Conservation (phyloP, 345 rosid species). For the Turritis glabra region DNA sequence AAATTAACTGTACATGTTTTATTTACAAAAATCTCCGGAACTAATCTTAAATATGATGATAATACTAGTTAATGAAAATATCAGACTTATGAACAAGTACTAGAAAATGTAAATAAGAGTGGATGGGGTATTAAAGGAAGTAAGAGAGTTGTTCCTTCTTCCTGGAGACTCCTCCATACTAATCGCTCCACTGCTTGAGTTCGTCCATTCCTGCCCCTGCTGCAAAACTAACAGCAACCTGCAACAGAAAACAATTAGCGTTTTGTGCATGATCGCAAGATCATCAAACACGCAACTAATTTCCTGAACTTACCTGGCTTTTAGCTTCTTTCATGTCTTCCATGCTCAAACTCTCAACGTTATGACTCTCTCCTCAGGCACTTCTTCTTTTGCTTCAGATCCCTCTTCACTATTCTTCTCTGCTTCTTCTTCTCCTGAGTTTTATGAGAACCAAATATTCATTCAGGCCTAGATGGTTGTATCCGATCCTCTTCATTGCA, state of each 20-base stretch:
- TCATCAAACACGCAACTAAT: no score
- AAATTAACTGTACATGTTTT: slow-evolving; percentile 1
- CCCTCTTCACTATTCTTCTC: no score
- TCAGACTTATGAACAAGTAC: not conserved
- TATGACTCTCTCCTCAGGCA: no score
- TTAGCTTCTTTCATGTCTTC: no score
- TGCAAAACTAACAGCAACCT: slow-evolving; percentile 91
- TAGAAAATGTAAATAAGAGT: not conserved
- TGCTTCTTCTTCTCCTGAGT: no score
- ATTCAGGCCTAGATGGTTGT: not conserved
- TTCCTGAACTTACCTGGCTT: no score
- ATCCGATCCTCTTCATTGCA: slow-evolving; percentile 10
- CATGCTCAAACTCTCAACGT: no score
- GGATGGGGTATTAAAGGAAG: slow-evolving; percentile 51
- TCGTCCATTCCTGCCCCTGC: slow-evolving; percentile 66
- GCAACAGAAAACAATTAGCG: no score
- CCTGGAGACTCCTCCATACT: slow-evolving; percentile 81
- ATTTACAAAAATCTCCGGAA: not conserved
- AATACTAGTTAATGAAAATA: not conserved
- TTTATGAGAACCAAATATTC: no score
- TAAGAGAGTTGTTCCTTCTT: slow-evolving; percentile 75
- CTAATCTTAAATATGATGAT: not conserved
- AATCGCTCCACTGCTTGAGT: slow-evolving; percentile 80
- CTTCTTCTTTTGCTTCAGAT: no score
- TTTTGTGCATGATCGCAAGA: no score